Evolutionary conservation across 371 early-diverging fungal species (phyloP).

Genomic region (Homolaphlyctis polyrhiza): DNA sequence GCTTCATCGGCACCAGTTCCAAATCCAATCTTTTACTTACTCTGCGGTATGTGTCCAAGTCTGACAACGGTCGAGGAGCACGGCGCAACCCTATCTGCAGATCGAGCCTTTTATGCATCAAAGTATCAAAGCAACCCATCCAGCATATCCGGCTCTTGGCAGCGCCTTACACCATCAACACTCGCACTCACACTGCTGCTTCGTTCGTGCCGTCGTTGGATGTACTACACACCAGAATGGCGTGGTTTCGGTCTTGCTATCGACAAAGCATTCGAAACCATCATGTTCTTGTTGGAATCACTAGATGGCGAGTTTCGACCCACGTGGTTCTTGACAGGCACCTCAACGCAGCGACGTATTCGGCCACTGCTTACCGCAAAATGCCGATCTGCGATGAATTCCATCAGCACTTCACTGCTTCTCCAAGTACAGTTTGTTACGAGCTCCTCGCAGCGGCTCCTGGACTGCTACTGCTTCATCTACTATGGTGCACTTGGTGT

Average conservation of each 20-base stretch:
- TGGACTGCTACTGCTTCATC: conserved; percentile 27
- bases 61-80: not conserved
- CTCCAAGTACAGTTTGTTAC: conserved; percentile 23
- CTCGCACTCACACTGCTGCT: not conserved
- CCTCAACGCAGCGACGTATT: not conserved
- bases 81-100: not conserved
- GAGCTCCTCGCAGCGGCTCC: conserved; percentile 14
- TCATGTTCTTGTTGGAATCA: conserved; percentile 8
- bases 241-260: conserved; percentile 2
- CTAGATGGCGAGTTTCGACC: conserved; percentile 3
- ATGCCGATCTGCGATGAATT: conserved; percentile 14
- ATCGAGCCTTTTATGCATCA: not conserved
- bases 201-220: not conserved
- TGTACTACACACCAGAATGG: conserved; percentile 4
- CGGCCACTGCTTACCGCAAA: conserved; percentile 9
- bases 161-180: not conserved
- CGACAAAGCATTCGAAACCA: conserved; percentile 2
- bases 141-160: not conserved
- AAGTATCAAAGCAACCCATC: not conserved
- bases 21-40: not conserved
- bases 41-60: not conserved
- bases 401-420: conserved; percentile 18
- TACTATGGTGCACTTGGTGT: conserved; percentile 21
- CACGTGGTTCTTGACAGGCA: not conserved
- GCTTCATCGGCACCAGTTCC: too few species aligned